Evolutionary conservation across 305 asterid genomes (phyloP), one percentile per base, ranked within the genome.

Genomic region (Rubia peregrina): DNA sequence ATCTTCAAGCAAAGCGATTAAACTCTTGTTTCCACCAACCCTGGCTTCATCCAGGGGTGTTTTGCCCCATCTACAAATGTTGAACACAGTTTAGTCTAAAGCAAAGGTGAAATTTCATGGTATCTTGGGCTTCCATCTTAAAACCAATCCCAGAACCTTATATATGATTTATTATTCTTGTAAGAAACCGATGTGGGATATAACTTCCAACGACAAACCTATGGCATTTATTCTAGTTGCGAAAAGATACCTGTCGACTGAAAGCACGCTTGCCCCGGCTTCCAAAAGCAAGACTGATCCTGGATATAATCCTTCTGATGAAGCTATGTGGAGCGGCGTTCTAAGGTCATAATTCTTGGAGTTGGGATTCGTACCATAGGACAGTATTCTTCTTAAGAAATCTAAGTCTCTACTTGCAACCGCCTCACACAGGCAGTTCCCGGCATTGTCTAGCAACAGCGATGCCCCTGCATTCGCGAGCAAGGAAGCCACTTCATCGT

Each of bases 41-140:
- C 86, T 86, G 33, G 95, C 90, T 78, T 90, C 96, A 70, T 89
- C 96, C 21, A 85, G 38, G 9, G 96, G 92, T 71, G 83, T 89
- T 72, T 78, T 85, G 4, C 96, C 96, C 89, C 95, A 87, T 77
- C 96, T 89, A 36, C 49, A 63, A 63, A 12, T 9, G 11, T 40
- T 16, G 24, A 63, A 22, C 14, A 9, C 38, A 57, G 59, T 57
- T 57, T 19, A 21, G 63, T 22, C 16, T 11, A 9, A 21, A 3
- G 30, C 36, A 57, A 30, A 30, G 1, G 36, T 30, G 2, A 30
- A 30, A 0, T 30, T 30, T 30, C 36, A 30, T 30, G 36, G 36
- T 3, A 30, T 30, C 36, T 30, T 30, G 36, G 36, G 36, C 36
- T 30, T 30, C 36, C 3, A 30, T 30, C 3, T 30, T 30, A 30